Evolutionary conservation across 768 basidiomycete species (phyloP).

Genomic region (Xerocomellus chrysenteron): DNA sequence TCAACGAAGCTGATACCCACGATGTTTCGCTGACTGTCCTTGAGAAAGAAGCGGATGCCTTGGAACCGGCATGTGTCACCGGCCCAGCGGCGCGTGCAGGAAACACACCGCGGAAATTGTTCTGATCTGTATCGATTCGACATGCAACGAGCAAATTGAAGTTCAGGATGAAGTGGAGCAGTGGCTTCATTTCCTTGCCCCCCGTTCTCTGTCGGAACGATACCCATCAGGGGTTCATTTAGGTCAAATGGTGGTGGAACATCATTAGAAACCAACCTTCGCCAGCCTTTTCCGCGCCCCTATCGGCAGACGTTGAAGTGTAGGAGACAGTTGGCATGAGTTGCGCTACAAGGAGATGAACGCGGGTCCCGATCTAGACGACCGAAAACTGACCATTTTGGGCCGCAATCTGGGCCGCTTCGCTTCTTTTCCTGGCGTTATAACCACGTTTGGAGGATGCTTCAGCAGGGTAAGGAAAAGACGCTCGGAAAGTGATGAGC

Average conservation of each 20-base stretch:
- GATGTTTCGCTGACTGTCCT: constrained; percentile 56
- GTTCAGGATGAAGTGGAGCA: constrained; percentile 54
- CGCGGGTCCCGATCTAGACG: constrained; percentile 7
- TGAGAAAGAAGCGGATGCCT: constrained; percentile 76
- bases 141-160: constrained; percentile 83
- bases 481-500: constrained; percentile 1
- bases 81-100: constrained; percentile 84
- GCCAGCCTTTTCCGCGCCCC: constrained; percentile 46
- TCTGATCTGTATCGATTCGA: constrained; percentile 73
- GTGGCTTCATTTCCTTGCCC: constrained; percentile 28
- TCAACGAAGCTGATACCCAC: constrained; percentile 71
- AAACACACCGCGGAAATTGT: constrained; percentile 76
- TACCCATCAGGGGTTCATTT: constrained; percentile 26
- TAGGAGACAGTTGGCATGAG: constrained; percentile 47
- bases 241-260: constrained; percentile 1
- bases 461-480: constrained; percentile 19
- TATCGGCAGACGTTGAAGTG: constrained; percentile 35
- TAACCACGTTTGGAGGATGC: constrained; percentile 62
- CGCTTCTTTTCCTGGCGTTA: constrained; percentile 69
- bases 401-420: constrained; percentile 63
- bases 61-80: constrained; percentile 88
- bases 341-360: constrained; percentile 38
- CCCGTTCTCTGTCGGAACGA: constrained; percentile 33
- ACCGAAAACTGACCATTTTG: constrained; percentile 51
- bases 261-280: constrained; percentile 33